phyloP scores from a whole-genome alignment of 139 green algal genomes.

The Zygnema circumcarinatum region DNA sequence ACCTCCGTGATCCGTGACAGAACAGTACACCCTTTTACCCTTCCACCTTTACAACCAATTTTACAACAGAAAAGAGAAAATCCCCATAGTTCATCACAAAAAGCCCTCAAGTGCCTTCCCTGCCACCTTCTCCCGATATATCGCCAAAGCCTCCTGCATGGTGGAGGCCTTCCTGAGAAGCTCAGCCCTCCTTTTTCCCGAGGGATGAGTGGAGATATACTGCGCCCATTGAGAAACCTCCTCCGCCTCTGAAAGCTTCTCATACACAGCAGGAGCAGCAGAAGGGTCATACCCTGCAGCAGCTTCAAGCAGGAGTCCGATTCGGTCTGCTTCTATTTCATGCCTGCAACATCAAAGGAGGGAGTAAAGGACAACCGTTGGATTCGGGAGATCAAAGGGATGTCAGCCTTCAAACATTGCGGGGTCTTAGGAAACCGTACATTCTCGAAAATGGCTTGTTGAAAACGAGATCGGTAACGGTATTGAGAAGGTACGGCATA shows the following conservation, averaged over 20 bases:
- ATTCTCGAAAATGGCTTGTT: constrained; percentile 57
- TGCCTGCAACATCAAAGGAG: constrained; percentile 30
- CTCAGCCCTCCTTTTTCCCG: constrained; percentile 25
- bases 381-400: not conserved
- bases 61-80: too few relatives aligned
- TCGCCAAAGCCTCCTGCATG: constrained; percentile 39
- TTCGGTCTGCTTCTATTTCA: constrained; percentile 59
- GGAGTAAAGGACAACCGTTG: constrained; percentile 19
- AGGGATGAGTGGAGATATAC: constrained; percentile 53
- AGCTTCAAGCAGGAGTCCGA: constrained; percentile 59
- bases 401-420: too few relatives aligned
- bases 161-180: not conserved
- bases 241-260: not conserved
- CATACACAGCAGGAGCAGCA: constrained; percentile 34
- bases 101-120: not conserved
- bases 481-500: constrained; percentile 3
- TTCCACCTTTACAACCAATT: not conserved
- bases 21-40: too few relatives aligned
- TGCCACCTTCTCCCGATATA: constrained; percentile 41
- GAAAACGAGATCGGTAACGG: constrained; percentile 50
- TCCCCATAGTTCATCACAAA: not conserved
- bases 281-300: constrained; percentile 54
- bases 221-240: not conserved
- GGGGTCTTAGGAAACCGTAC: not conserved
- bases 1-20: too few relatives aligned